Base-by-base conservation (phyloP, 2,329 filamentous ascomycete species). In the Dichotomopilus funicola region DNA sequence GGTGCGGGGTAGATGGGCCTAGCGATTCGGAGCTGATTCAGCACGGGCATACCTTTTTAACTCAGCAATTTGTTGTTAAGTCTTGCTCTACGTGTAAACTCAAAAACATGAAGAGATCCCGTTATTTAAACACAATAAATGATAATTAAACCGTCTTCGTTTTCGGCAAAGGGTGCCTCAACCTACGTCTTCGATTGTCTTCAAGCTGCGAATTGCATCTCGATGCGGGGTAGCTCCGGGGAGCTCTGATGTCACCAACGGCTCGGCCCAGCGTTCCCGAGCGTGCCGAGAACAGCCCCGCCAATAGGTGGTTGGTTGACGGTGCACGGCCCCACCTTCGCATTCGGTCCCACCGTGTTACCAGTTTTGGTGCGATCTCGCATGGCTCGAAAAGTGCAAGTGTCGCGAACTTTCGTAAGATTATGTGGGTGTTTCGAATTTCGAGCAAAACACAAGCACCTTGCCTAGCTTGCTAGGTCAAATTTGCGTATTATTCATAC, bases 141-240 rank as follows among this genome's bases (percentile, higher is more conserved):
- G 19, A 27, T 27, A 2, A 27, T 27, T 27, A 27, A 27, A 27
- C 19, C 19, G 19, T 27, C 19, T 27, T 27, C 19, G 19, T 27
- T 13, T 42, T 42, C 13, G 40, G 37, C 40, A 42, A 27, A 27
- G 40, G 41, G 6, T 27, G 12, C 8, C 13, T 8, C 45, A 10
- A 37, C n/a, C n/a, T 19, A 13, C 34, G n/a, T 19, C 12, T 48
- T 37, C 33, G 3, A 37, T 12, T 10, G 12, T 19, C 45, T 37
- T 48, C 45, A 36, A 8, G 11, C 6, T n/a, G n/a, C 34, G 34
- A 48, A 35, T 13, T 48, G 34, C n/a, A 13, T 13, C 2, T 8
- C 9, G 54, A 54, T 56, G 61, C 60, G 61, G 60, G 61, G 61
- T 62, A 63, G 57, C 58, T 62, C 46, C 49, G 13, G 31, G 37